Evolutionary conservation across 2,329 filamentous ascomycete genomes (phyloP).

Genomic region (Alternaria atra): DNA sequence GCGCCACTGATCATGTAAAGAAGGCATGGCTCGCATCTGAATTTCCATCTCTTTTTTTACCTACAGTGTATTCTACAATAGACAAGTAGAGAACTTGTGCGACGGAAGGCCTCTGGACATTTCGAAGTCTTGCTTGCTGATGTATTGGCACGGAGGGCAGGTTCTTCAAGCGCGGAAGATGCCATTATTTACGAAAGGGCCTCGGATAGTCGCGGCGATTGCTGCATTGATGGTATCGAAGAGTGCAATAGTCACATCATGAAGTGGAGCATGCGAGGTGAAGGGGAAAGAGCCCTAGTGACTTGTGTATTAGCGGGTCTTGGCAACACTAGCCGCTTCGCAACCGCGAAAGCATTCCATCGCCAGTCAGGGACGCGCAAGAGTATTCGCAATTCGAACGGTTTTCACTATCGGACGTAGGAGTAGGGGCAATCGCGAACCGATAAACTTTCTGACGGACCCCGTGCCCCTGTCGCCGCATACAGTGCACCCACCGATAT

Average conservation of each 20-base stretch:
- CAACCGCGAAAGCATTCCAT: slow-evolving; percentile 34
- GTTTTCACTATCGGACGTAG: slow-evolving; percentile 14
- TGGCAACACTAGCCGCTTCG: slow-evolving; percentile 31
- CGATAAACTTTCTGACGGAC: slow-evolving; percentile 2
- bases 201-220: not conserved
- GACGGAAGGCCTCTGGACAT: not conserved
- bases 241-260: not conserved
- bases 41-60: not conserved
- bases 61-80: not conserved
- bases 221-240: not conserved
- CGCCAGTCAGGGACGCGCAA: slow-evolving; percentile 37
- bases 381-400: slow-evolving; percentile 23
- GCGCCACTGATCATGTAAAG: not conserved
- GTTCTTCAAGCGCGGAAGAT: not conserved
- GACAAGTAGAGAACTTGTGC: not conserved
- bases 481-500: slow-evolving; percentile 8
- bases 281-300: slow-evolving; percentile 6
- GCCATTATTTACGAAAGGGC: not conserved
- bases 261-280: slow-evolving; percentile 4
- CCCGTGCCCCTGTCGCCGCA: slow-evolving; percentile 5
- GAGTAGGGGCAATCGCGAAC: slow-evolving; percentile 14
- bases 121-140: not conserved
- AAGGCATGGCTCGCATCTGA: not conserved
- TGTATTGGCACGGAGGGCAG: not conserved
- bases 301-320: slow-evolving; percentile 15